Percentiles rank a stretch among this genome's conserved stretches.
Conservation (phyloP, 2,329 filamentous ascomycete species). For the Apiospora kogelbergensis region DNA sequence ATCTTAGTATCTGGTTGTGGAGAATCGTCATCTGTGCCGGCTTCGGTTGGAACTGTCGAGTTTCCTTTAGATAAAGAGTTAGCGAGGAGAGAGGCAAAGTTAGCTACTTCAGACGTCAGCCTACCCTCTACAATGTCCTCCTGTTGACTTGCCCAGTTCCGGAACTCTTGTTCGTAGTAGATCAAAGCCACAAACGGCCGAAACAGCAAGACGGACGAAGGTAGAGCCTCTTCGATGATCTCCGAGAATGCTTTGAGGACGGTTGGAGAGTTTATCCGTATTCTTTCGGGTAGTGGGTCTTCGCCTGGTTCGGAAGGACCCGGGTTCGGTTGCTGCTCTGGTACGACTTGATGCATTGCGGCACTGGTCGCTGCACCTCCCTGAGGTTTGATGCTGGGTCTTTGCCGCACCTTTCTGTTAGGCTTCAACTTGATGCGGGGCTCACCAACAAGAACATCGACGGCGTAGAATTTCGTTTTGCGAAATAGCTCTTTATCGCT, state of each 20-base stretch:
- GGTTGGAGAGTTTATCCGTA: not conserved
- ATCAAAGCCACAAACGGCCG: not conserved
- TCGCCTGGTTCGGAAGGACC: not conserved
- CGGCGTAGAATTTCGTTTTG: not conserved
- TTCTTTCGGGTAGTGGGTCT: not conserved
- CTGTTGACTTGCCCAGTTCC: not conserved
- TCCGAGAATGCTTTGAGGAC: not conserved
- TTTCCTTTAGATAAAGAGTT: too few species aligned
- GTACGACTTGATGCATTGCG: not conserved
- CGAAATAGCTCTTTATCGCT: not conserved
- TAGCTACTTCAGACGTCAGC: not conserved
- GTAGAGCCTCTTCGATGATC: not conserved
- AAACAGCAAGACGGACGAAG: not conserved
- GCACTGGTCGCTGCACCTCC: not conserved
- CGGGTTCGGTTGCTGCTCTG: not conserved
- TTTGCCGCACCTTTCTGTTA: not conserved
- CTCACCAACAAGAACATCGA: not conserved
- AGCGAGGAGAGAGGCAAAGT: too few species aligned
- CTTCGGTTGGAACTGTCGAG: not conserved
- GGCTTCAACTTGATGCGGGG: not conserved
- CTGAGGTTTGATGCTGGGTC: not conserved
- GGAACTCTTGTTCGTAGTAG: not conserved
- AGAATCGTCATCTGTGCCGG: not conserved
- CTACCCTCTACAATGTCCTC: not conserved
- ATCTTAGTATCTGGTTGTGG: not conserved